phyloP scores from a whole-genome alignment of 2,329 filamentous ascomycete genomes.

The Colletotrichum sp. region DNA sequence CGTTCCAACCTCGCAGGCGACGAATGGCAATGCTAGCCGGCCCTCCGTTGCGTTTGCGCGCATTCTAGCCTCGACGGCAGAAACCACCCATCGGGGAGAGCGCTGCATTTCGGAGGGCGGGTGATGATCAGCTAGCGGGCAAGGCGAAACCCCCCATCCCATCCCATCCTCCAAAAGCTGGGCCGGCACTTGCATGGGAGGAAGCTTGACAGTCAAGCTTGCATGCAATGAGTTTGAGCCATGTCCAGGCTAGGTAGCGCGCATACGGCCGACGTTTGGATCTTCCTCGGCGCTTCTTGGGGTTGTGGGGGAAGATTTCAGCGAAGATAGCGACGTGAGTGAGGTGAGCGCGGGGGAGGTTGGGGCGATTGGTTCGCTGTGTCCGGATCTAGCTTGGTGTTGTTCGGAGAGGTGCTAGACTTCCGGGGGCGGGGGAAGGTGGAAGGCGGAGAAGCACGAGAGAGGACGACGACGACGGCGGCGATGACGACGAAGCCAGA shows the following conservation, averaged over 20 bases:
- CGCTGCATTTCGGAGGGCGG: neutral
- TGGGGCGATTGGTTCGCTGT: neutral
- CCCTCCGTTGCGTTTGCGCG: neutral
- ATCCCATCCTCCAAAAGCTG: neutral
- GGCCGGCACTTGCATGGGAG: neutral
- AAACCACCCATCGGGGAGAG: neutral
- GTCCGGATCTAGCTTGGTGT: neutral
- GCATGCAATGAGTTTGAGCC: neutral
- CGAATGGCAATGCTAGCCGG: neutral
- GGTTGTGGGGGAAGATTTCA: slow-evolving; percentile 1
- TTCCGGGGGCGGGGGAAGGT: neutral
- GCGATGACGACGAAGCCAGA: neutral
- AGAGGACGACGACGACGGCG: neutral
- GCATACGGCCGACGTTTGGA: neutral
- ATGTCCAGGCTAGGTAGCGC: neutral
- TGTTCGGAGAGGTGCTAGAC: neutral
- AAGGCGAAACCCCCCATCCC: neutral
- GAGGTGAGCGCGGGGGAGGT: neutral
- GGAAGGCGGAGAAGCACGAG: neutral
- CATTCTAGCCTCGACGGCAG: neutral
- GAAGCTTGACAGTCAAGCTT: neutral
- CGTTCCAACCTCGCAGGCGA: neutral
- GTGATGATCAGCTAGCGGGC: neutral
- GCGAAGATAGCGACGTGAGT: slow-evolving; percentile 10
- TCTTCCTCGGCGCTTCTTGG: neutral